Conservation (phyloP, 768 basidiomycete species). For the Lyophyllum decastes region DNA sequence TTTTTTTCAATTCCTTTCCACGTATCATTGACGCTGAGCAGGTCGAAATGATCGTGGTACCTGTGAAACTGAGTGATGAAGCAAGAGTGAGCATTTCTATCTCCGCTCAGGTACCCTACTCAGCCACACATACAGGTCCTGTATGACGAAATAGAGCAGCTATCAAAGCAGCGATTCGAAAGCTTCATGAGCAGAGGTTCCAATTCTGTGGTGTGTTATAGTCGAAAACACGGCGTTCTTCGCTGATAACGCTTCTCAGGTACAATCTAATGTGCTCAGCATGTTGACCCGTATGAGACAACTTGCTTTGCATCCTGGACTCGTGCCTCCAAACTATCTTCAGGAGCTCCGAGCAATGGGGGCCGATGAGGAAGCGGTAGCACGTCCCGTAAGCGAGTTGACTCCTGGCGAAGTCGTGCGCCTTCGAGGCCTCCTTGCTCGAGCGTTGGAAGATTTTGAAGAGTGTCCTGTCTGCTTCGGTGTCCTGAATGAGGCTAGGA, state of each 20-base stretch:
- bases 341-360: slow-evolving; percentile 55
- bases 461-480: slow-evolving; percentile 81
- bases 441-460: slow-evolving; percentile 78
- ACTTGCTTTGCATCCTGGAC: slow-evolving; percentile 74
- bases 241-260: slow-evolving; percentile 33
- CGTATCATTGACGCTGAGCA: slow-evolving; percentile 23
- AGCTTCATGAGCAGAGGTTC: slow-evolving; percentile 47
- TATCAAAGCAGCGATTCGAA: slow-evolving; percentile 65
- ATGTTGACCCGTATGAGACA: slow-evolving; percentile 89
- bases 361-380: slow-evolving; percentile 29
- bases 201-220: slow-evolving; percentile 40
- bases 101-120: not conserved
- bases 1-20: not conserved
- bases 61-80: slow-evolving; percentile 63
- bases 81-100: slow-evolving; percentile 53
- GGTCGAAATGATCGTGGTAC: slow-evolving; percentile 79
- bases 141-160: slow-evolving; percentile 68
- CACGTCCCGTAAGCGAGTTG: slow-evolving; percentile 34
- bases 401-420: slow-evolving; percentile 54
- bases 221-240: not conserved
- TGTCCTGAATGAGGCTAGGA: slow-evolving; percentile 62
- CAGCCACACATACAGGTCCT: slow-evolving; percentile 34
- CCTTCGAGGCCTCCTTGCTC: slow-evolving; percentile 58
- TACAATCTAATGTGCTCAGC: slow-evolving; percentile 69
- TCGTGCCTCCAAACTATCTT: slow-evolving; percentile 72